Base-by-base conservation (phyloP, 169 alveolate genomes). In the Eimeria nieschulzi region DNA sequence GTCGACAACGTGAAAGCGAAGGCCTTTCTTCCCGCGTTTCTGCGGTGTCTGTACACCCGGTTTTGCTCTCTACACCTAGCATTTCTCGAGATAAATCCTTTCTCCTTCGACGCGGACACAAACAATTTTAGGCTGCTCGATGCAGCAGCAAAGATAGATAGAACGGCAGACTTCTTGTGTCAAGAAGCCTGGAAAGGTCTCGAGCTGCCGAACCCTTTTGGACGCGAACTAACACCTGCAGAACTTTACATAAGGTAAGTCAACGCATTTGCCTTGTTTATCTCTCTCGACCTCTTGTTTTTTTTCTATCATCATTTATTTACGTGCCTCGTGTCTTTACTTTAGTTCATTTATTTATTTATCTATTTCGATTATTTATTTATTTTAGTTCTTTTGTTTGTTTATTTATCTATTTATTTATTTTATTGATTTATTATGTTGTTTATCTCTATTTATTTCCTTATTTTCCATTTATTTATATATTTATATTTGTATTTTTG, bases 81-180 rank as follows among this genome's bases (percentile, higher is more conserved):
- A 7, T 93, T 90, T 46, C 83, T 93, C 87, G 95, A 93, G 73
- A 83, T 93, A 91, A 93, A 93, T 75, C 95, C 95, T 0, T 51
- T 61, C 61, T 54, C 73, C 51, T 59, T 59, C 71, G 80, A 72
- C 39, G 51, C 56, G 15, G 23, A 15, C 23, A 55, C 10, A 51
- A 25, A 21, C 15, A 66, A 63, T 61, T 84, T 93, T 72, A 59
- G 72, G 56, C 83, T 93, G 0, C 92, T 93, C 26, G 95, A 93
- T 80, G 64, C 87, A 87, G 95, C 94, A 17, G 95, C 94, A 46
- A 93, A 93, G 66, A 75, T 93, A 46, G 95, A 93, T 70, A 91
- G 86, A 83, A 90, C 95, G 2, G 95, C 95, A 51, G 87, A 84
- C 55, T 93, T 90, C 75, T 73, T 93, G 73, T 33, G 79, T 63